Evolutionary conservation across 73 alveolate genomes (phyloP), one percentile per base, ranked within the genome.

Genomic region (Paramecium sonneborni): DNA sequence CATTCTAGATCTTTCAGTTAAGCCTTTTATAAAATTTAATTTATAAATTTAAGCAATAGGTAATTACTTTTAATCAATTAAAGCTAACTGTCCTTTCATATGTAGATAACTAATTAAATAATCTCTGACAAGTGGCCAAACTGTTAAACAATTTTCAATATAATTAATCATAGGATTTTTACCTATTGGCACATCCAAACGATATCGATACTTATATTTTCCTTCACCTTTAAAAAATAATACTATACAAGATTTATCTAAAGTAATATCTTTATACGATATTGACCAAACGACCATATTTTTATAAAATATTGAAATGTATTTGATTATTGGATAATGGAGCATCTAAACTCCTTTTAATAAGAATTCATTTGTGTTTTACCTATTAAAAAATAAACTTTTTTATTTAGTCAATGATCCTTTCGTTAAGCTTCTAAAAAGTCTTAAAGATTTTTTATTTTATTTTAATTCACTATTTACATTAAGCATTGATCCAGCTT

Each of bases 171-270:
- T 32, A 23, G 84, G 84, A 32, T 30, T 62, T 10, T 26, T 14
- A 14, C 39, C 84, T 37, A 74, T 34, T 14, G 87, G 87, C 5
- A 74, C 26, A 74, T 74, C 87, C 10, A 74, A 74, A 28, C 87
- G 37, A 37, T 34, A 74, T 11, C 34, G 18, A 74, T 74, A 74
- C 14, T 21, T 34, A n/a, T 74, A 37, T 74, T 39, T 74, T 6
- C 87, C 87, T 34, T 74, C 87, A 2, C 87, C 87, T 74, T 74
- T 74, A 74, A 74, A 74, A 74, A 74, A 74, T 9, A 74, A 37
- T 9, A 74, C 87, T 15, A 74, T 74, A 74, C 58, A 37, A 39
- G 87, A 37, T 20, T 74, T 74, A 37, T 74, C 87, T 11, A 74
- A 34, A 12, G 87, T 74, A 39, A 74, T 37, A n/a, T 74, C 87